Conservation (phyloP, 306 rosid genomes). For the Sicyos edulis region DNA sequence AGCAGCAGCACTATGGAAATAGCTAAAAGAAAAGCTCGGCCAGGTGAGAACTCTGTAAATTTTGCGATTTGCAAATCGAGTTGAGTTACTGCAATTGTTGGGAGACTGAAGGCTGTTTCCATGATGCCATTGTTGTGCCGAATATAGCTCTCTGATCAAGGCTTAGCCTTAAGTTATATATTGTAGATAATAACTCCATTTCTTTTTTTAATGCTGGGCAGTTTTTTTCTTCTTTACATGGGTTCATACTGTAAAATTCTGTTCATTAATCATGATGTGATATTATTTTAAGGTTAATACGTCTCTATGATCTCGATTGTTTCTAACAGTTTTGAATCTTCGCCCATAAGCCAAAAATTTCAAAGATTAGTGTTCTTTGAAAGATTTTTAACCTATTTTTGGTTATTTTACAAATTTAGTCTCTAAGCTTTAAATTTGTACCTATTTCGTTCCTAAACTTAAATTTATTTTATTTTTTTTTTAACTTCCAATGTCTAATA, state of each 20-base stretch:
- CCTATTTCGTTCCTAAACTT: no score
- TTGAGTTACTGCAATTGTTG: conserved; percentile 18
- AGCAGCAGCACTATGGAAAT: conserved; percentile 15
- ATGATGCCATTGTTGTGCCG: background rate
- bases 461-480: no score
- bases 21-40: background rate
- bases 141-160: background rate
- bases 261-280: background rate
- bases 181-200: conserved; percentile 12
- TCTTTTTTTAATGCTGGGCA: background rate
- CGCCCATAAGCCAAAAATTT: background rate
- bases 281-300: background rate
- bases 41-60: conserved; percentile 9
- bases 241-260: background rate
- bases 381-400: no score
- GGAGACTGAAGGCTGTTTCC: conserved; percentile 4
- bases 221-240: background rate
- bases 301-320: background rate
- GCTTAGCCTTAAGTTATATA: background rate
- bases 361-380: background rate
- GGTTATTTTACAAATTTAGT: no score
- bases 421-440: no score
- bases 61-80: background rate
- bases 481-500: no score
- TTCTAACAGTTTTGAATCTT: no score